Evolutionary conservation across 1,284 basidiomycete species (phyloP), one percentile per base, ranked within the genome.

Genomic region (Cystobasidium sp.): DNA sequence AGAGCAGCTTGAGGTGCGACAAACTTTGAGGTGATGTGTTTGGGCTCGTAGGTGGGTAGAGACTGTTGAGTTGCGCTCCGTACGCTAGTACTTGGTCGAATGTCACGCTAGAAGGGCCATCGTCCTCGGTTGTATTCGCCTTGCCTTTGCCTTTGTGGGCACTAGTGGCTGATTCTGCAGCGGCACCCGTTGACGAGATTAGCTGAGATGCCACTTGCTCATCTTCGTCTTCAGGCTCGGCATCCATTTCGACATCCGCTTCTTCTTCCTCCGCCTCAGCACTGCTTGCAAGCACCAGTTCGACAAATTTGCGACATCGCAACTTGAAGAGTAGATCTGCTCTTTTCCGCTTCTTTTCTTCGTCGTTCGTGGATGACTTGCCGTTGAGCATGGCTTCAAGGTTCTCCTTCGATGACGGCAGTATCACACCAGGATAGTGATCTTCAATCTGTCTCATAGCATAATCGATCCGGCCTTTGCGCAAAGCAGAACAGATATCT

Each of bases 271-370:
- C 49, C 8, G 20, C 22, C 31, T 16, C 47, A 55, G 47, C 58
- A 56, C 37, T 22, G 55, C 47, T 53, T 6, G 74, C 86, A 76
- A 92, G 80, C 14, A 91, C 86, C 43, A 92, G 85, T 81, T 93
- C 92, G 53, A 93, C 87, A 78, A 93, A 92, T 81, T 90, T 91
- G 76, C 91, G 86, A 82, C 91, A 92, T 37, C 89, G 87, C 77
- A 93, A 82, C 81, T 90, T 91, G 83, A 92, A 90, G 41, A 87
- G 82, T 20, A 75, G 20, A n/a, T 62, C 63, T 52, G 53, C 49
- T 41, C 61, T 46, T 3, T 24, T 37, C 7, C 16, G 63, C 6
- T 46, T 61, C 47, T 24, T 43, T 14, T 74, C 71, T 14, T 56
- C 64, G n/a, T 68, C 41, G 74, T 63, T 43, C 0, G 14, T 24